These are phyloP conservation scores for Talaromyces trachyspermus DNA, from an alignment of 495 filamentous ascomycete species.

Conservation along the genomic window DNA sequence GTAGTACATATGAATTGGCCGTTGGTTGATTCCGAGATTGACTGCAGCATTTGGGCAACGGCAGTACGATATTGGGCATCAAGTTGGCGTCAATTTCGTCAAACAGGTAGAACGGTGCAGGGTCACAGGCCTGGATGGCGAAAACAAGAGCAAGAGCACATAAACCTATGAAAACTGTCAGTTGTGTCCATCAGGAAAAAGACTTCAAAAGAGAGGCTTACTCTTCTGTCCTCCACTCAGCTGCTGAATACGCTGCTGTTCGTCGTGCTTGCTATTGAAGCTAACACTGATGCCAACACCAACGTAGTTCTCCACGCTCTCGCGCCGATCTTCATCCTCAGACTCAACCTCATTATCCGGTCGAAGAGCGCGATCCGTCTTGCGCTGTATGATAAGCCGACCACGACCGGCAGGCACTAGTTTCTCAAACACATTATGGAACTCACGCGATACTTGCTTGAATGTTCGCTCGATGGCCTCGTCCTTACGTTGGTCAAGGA, in stretches of 20 bases:
- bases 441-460: slow-evolving; percentile 92
- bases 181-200: slow-evolving; percentile 14
- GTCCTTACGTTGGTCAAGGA: slow-evolving; percentile 92
- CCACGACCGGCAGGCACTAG: slow-evolving; percentile 92
- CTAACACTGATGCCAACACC: slow-evolving; percentile 97
- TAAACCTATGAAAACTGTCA: slow-evolving; percentile 50
- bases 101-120: slow-evolving; percentile 97
- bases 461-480: slow-evolving; percentile 92
- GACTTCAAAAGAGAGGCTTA: slow-evolving; percentile 29
- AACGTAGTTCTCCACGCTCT: slow-evolving; percentile 88
- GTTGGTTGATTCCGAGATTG: slow-evolving; percentile 54
- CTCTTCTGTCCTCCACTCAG: slow-evolving; percentile 97
- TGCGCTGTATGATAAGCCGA: slow-evolving; percentile 86
- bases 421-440: slow-evolving; percentile 85
- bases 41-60: slow-evolving; percentile 78
- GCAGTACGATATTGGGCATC: slow-evolving; percentile 93
- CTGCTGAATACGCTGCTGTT: slow-evolving; percentile 96
- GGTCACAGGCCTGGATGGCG: slow-evolving; percentile 96
- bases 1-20: slow-evolving; percentile 86
- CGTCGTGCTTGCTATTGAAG: slow-evolving; percentile 97
- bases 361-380: slow-evolving; percentile 60
- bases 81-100: slow-evolving; percentile 99
- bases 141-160: slow-evolving; percentile 95
- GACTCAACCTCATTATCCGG: slow-evolving; percentile 61
- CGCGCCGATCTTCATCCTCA: slow-evolving; percentile 48